Evolutionary conservation across 1,139 yeast species (phyloP).

Genomic region (Pneumocystis jirovecii): DNA sequence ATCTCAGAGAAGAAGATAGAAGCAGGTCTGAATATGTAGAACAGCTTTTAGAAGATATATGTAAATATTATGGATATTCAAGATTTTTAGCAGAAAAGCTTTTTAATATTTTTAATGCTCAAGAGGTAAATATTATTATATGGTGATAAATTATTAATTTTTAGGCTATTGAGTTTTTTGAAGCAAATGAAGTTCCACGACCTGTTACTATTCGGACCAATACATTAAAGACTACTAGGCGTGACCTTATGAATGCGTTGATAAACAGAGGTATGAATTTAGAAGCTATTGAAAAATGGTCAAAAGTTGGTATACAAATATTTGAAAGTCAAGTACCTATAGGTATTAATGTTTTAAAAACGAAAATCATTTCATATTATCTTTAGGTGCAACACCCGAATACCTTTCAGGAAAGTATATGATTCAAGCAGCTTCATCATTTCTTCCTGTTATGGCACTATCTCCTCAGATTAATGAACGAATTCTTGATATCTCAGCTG

Average conservation of each 20-base stretch:
- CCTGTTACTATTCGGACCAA: slow-evolving; percentile 95
- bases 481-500: slow-evolving; percentile 96
- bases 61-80: slow-evolving; percentile 94
- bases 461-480: slow-evolving; percentile 94
- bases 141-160: neutral
- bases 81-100: slow-evolving; percentile 85
- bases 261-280: slow-evolving; percentile 94
- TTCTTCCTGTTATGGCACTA: slow-evolving; percentile 93
- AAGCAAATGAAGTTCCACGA: slow-evolving; percentile 93
- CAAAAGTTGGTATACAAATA: slow-evolving; percentile 91
- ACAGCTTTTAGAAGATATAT: slow-evolving; percentile 67
- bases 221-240: slow-evolving; percentile 82
- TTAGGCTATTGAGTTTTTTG: slow-evolving; percentile 83
- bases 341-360: slow-evolving; percentile 30
- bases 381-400: slow-evolving; percentile 70
- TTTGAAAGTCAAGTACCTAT: slow-evolving; percentile 97
- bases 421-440: slow-evolving; percentile 95
- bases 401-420: slow-evolving; percentile 96
- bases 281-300: slow-evolving; percentile 96
- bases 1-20: slow-evolving; percentile 69
- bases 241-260: slow-evolving; percentile 88
- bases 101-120: slow-evolving; percentile 77
- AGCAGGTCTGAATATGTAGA: slow-evolving; percentile 69
- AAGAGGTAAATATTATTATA: slow-evolving; percentile 33
- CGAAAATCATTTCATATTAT: neutral